phyloP scores from a whole-genome alignment of 192 early-diverging fungal species.

The Coemansia sp. region DNA sequence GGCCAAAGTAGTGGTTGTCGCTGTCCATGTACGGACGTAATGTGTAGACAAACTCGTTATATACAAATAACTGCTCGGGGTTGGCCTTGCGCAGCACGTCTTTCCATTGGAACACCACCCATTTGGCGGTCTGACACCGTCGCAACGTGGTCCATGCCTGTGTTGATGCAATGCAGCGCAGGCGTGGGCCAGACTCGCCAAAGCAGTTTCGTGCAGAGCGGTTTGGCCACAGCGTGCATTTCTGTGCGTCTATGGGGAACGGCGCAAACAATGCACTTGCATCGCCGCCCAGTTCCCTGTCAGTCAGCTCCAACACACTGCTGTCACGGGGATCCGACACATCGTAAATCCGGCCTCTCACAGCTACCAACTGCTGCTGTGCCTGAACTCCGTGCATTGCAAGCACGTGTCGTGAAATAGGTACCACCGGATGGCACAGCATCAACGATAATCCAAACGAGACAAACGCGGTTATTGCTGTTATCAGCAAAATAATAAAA shows the following conservation, averaged over 20 bases:
- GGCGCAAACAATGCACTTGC: constrained; percentile 51
- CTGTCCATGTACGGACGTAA: constrained; percentile 20
- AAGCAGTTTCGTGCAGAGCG: constrained; percentile 40
- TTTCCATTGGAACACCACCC: constrained; percentile 67
- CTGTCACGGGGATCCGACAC: constrained; percentile 9
- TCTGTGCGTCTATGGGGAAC: constrained; percentile 28
- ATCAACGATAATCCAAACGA: constrained; percentile 33
- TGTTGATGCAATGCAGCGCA: constrained; percentile 22
- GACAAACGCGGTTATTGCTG: constrained; percentile 27
- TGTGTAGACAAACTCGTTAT: constrained; percentile 73
- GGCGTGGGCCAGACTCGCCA: constrained; percentile 22
- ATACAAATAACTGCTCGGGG: constrained; percentile 57
- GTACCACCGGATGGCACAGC: constrained; percentile 42
- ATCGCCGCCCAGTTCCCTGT: constrained; percentile 53
- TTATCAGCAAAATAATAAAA: constrained; percentile 67
- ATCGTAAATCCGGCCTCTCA: constrained; percentile 48
- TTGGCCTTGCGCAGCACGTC: constrained; percentile 50
- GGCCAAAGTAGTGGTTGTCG: constrained; percentile 55
- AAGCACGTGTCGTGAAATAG: constrained; percentile 27
- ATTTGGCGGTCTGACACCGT: constrained; percentile 28
- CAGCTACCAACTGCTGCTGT: constrained; percentile 11
- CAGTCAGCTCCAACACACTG: constrained; percentile 8
- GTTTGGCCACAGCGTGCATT: constrained; percentile 26
- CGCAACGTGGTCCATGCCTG: constrained; percentile 26
- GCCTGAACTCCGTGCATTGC: constrained; percentile 11